Percentiles rank a stretch among this genome's conserved stretches.
Conservation (phyloP, 2,329 filamentous ascomycete genomes). For the Trichoderma endophyticum region DNA sequence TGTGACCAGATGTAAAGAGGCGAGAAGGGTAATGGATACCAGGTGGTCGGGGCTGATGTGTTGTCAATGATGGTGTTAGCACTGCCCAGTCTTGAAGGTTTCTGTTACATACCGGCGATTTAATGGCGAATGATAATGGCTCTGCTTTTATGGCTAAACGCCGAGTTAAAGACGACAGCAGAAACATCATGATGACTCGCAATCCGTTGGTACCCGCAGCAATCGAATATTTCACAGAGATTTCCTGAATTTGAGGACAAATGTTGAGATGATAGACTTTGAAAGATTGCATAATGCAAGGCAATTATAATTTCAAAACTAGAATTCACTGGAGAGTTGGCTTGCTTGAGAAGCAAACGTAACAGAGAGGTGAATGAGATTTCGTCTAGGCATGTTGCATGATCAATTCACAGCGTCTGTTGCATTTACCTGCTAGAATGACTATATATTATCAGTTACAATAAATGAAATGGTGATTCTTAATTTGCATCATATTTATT, state of each 20-base stretch:
- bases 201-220: too few species aligned
- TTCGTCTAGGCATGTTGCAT: neutral
- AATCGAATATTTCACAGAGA: too few species aligned
- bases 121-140: neutral
- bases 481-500: too few species aligned
- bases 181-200: neutral
- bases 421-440: neutral
- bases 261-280: too few species aligned
- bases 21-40: neutral
- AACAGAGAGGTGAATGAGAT: neutral
- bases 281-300: too few species aligned
- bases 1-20: neutral
- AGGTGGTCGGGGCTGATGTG: neutral
- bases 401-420: neutral
- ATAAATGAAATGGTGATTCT: neutral
- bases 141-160: neutral
- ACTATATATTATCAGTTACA: neutral
- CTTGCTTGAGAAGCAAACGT: neutral
- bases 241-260: too few species aligned
- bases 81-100: neutral
- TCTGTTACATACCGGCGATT: neutral
- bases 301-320: neutral
- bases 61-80: neutral
- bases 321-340: neutral
- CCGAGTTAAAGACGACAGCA: neutral